Percentiles rank a stretch among this genome's conserved stretches.
These are phyloP conservation scores for Ambrosia trifida DNA, from an alignment of 129 eudicot genomes.

Conservation along the genomic window DNA sequence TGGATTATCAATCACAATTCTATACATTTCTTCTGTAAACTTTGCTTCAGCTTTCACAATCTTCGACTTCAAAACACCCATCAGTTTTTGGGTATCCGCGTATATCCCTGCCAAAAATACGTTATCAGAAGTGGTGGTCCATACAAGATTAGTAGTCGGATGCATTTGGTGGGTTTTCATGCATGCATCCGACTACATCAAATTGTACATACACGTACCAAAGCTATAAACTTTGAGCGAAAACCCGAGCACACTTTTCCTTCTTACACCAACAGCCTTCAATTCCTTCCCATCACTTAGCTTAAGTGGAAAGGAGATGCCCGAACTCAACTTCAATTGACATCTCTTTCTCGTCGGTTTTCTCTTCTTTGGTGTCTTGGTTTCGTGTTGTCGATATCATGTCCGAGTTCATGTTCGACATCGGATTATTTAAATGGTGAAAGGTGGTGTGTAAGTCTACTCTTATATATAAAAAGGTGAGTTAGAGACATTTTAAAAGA, in stretches of 20 bases:
- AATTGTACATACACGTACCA: slow-evolving; percentile 38
- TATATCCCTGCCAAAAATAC: slow-evolving; percentile 51
- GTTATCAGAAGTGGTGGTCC: slow-evolving; percentile 2
- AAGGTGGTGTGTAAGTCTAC: background rate
- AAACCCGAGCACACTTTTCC: slow-evolving; percentile 61
- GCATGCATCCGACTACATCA: slow-evolving; percentile 14
- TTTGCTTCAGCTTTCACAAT: slow-evolving; percentile 48
- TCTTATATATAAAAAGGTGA: background rate
- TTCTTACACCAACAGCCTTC: slow-evolving; percentile 60
- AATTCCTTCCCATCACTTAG: slow-evolving; percentile 57
- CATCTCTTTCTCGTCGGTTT: slow-evolving; percentile 30
- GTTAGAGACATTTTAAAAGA: slow-evolving; percentile 13
- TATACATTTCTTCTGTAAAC: slow-evolving; percentile 64
- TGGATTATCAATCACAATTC: slow-evolving; percentile 56
- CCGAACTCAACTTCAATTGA: slow-evolving; percentile 53
- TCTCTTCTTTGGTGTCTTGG: background rate
- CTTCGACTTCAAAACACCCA: slow-evolving; percentile 45
- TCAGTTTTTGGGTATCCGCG: slow-evolving; percentile 51
- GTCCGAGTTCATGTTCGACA: slow-evolving; percentile 20
- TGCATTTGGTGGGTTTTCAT: slow-evolving; percentile 13
- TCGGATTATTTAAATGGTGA: background rate
- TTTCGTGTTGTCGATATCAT: background rate
- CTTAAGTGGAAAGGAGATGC: slow-evolving; percentile 49
- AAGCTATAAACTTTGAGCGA: slow-evolving; percentile 56
- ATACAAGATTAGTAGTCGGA: background rate